These are phyloP conservation scores for Globisporangium splendens DNA, from an alignment of 352 stramenopile species.

Conservation along the genomic window DNA sequence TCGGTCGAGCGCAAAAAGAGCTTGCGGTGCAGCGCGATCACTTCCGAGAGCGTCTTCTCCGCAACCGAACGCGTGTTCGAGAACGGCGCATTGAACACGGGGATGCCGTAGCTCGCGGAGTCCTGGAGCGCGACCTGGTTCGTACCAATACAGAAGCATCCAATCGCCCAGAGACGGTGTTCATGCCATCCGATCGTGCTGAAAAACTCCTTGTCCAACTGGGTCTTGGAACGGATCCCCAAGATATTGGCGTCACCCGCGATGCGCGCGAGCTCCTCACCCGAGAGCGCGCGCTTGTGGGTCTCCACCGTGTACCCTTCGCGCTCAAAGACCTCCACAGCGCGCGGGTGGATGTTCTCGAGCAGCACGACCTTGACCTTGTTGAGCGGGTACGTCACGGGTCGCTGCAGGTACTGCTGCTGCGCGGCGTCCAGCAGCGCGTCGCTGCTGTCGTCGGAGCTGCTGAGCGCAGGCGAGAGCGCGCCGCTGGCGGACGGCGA, in stretches of 20 bases:
- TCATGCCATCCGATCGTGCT: slow-evolving; percentile 74
- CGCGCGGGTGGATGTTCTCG: slow-evolving; percentile 81
- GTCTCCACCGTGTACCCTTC: slow-evolving; percentile 78
- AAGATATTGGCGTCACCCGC: slow-evolving; percentile 75
- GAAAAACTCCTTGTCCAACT: slow-evolving; percentile 77
- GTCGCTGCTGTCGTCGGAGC: slow-evolving; percentile 9
- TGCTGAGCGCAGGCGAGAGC: slow-evolving; percentile 10
- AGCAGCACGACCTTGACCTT: slow-evolving; percentile 84
- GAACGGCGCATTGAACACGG: slow-evolving; percentile 84
- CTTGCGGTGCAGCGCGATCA: slow-evolving; percentile 82
- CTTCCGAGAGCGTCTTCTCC: slow-evolving; percentile 79
- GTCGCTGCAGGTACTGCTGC: slow-evolving; percentile 49
- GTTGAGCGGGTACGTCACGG: slow-evolving; percentile 70
- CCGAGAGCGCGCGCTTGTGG: slow-evolving; percentile 71
- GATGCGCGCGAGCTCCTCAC: slow-evolving; percentile 66
- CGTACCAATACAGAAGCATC: slow-evolving; percentile 84
- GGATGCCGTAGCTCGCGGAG: slow-evolving; percentile 57
- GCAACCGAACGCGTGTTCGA: slow-evolving; percentile 85
- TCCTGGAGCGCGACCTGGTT: slow-evolving; percentile 73
- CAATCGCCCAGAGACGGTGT: slow-evolving; percentile 72
- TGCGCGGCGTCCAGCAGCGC: slow-evolving; percentile 8
- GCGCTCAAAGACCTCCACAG: slow-evolving; percentile 70
- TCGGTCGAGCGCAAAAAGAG: slow-evolving; percentile 77
- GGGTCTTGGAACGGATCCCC: slow-evolving; percentile 81
- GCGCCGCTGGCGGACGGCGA: slow-evolving; percentile 7